phyloP scores from a whole-genome alignment of 2,329 filamentous ascomycete genomes.

The Aspergillus cejpii region DNA sequence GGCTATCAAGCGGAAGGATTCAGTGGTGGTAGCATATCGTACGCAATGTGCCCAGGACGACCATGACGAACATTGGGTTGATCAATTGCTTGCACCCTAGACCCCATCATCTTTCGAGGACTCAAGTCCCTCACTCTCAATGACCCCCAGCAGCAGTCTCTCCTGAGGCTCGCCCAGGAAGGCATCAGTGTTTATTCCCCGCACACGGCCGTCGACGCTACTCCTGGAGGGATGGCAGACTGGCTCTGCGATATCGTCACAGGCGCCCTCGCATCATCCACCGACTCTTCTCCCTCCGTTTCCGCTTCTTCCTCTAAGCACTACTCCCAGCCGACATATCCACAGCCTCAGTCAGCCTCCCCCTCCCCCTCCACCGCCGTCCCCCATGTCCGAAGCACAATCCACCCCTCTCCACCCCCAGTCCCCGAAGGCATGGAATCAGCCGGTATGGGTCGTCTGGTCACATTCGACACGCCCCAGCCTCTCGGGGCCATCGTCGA shows the following conservation, averaged over 20 bases:
- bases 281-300: constrained; percentile 6
- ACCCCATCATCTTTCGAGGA: constrained; percentile 92
- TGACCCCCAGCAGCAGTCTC: constrained; percentile 78
- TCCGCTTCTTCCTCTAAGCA: constrained; percentile 21
- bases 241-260: constrained; percentile 87
- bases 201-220: constrained; percentile 89
- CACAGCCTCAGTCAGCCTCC: constrained; percentile 24
- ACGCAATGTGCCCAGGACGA: constrained; percentile 25
- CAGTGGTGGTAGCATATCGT: constrained; percentile 87
- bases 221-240: constrained; percentile 76
- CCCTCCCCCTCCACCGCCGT: constrained; percentile 31
- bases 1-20: constrained; percentile 68
- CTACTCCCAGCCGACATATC: constrained; percentile 40
- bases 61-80: background rate
- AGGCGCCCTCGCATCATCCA: constrained; percentile 34
- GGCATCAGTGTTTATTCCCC: constrained; percentile 94
- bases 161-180: constrained; percentile 72
- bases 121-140: constrained; percentile 79
- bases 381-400: constrained; percentile 49
- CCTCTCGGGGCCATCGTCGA: constrained; percentile 54
- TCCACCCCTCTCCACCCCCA: constrained; percentile 43
- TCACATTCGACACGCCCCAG: constrained; percentile 50
- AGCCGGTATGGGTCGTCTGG: constrained; percentile 57
- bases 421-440: constrained; percentile 39
- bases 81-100: constrained; percentile 41